Conservation (phyloP, 805 yeast genomes). For the Candida boidinii region DNA sequence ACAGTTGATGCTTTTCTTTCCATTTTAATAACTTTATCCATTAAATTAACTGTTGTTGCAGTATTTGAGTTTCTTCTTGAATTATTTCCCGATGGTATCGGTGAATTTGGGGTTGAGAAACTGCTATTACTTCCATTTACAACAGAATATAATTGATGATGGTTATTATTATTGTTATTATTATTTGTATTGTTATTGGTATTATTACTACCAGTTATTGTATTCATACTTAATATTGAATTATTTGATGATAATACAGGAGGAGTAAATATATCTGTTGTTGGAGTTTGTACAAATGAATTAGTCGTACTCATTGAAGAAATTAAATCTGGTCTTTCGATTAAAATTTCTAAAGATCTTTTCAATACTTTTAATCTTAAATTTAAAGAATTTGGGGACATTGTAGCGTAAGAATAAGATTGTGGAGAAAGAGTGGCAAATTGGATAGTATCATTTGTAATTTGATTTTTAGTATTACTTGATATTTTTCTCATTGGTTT, state of each 20-base stretch:
- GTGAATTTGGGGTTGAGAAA: neutral
- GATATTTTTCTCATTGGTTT: too few species aligned
- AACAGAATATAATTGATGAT: neutral
- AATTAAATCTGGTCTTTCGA: slow-evolving; percentile 50
- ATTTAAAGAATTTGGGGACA: slow-evolving; percentile 74
- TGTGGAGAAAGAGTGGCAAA: slow-evolving; percentile 78
- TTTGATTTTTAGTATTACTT: too few species aligned
- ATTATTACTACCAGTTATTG: neutral
- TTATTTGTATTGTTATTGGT: too few species aligned
- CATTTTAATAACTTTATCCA: slow-evolving; percentile 21
- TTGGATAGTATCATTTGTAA: slow-evolving; percentile 41
- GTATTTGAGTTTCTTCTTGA: slow-evolving; percentile 8
- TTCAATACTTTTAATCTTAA: slow-evolving; percentile 66
- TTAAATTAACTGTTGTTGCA: slow-evolving; percentile 10
- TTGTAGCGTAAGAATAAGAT: slow-evolving; percentile 76
- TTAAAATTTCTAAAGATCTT: slow-evolving; percentile 64
- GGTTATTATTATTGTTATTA: too few species aligned
- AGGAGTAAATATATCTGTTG: neutral
- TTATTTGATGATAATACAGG: too few species aligned
- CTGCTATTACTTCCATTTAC: neutral
- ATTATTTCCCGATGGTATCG: neutral
- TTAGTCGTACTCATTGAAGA: slow-evolving; percentile 9
- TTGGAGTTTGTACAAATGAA: neutral
- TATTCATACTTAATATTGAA: too few species aligned
- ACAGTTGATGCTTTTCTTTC: slow-evolving; percentile 38